Percentiles rank a stretch among this genome's conserved stretches.
phyloP scores from a whole-genome alignment of 164 flowering plant species.

The Vitis cinerea region DNA sequence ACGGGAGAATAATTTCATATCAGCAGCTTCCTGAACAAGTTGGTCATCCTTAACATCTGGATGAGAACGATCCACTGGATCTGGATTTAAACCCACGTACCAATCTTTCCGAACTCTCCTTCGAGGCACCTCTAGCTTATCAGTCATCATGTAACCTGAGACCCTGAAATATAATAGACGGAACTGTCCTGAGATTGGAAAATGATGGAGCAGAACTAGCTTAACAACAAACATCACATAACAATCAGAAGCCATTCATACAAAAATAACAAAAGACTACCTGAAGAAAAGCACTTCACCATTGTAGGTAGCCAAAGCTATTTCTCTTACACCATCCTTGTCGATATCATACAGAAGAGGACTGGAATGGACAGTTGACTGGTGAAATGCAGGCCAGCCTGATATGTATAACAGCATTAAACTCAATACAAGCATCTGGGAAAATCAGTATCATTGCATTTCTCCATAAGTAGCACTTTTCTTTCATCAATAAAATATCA shows the following conservation, averaged over 20 bases:
- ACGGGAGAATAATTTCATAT: constrained; percentile 32
- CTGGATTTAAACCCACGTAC: constrained; percentile 78
- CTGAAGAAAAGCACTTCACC: constrained; percentile 98
- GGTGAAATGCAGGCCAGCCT: constrained; percentile 99
- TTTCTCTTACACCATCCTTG: constrained; percentile 97
- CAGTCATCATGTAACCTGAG: constrained; percentile 94
- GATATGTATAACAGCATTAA: constrained; percentile 8
- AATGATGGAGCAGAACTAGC: neutral
- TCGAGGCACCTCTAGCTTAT: constrained; percentile 81
- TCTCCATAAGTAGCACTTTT: neutral
- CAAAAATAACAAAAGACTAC: constrained; percentile 29
- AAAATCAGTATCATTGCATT: neutral
- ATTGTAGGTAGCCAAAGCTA: constrained; percentile 92
- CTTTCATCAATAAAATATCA: no score
- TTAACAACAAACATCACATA: neutral
- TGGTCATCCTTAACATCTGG: constrained; percentile 93
- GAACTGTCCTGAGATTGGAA: neutral
- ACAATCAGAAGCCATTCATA: neutral
- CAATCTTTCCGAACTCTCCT: constrained; percentile 83
- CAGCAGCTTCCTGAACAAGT: constrained; percentile 62
- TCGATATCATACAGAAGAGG: constrained; percentile 96
- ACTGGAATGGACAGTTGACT: constrained; percentile 93
- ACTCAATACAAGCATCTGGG: neutral
- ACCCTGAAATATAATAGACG: constrained; percentile 48
- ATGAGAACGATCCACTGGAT: constrained; percentile 88